These are phyloP conservation scores for Petunia hybrid DNA, from an alignment of 305 asterid species.

Conservation along the genomic window DNA sequence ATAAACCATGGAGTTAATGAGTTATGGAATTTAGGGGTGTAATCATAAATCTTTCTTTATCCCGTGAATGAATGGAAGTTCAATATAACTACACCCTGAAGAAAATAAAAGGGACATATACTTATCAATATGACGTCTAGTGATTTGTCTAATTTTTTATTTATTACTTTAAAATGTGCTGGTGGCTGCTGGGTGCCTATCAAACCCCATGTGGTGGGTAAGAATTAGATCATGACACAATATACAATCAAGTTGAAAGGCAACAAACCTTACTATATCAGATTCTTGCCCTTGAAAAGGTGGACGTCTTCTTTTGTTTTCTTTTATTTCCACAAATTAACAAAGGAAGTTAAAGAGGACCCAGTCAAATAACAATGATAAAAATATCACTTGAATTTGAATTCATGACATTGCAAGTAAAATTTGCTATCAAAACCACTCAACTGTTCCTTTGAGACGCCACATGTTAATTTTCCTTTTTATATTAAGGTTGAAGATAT, in stretches of 20 bases:
- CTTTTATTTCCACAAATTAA: background rate
- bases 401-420: too few species aligned
- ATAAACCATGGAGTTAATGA: background rate
- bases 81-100: background rate
- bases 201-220: conserved; percentile 37
- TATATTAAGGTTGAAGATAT: background rate
- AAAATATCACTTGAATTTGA: background rate
- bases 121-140: background rate
- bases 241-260: conserved; percentile 2
- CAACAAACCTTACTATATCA: background rate
- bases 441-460: background rate
- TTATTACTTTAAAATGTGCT: conserved; percentile 12
- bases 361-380: background rate
- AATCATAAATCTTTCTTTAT: background rate
- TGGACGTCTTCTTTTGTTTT: background rate
- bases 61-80: background rate
- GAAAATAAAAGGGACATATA: too few species aligned
- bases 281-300: conserved; percentile 15
- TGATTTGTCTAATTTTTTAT: background rate
- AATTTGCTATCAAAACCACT: background rate
- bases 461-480: background rate
- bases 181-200: conserved; percentile 24
- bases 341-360: background rate
- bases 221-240: conserved; percentile 26
- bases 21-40: background rate